phyloP scores from a whole-genome alignment of 805 yeast species.

The Yamadazyma philogaea region DNA sequence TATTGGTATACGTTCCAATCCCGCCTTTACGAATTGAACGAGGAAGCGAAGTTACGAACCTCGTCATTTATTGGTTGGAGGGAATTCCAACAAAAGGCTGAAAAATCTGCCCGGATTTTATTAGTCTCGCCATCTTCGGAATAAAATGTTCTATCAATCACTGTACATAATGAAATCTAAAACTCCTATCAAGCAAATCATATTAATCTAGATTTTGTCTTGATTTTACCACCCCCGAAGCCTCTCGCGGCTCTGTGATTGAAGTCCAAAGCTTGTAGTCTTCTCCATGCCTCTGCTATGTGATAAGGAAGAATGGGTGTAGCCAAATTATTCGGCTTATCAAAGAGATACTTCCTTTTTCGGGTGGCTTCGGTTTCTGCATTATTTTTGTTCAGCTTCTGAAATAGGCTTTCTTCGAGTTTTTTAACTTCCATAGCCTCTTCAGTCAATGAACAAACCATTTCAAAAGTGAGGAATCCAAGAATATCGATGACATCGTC shows the following conservation, averaged over 20 bases:
- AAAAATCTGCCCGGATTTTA: not conserved
- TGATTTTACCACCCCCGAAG: constrained; percentile 66
- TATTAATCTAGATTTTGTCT: constrained; percentile 51
- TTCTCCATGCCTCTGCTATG: constrained; percentile 86
- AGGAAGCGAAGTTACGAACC: constrained; percentile 18
- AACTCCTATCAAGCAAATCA: constrained; percentile 12
- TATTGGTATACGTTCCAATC: constrained; percentile 34
- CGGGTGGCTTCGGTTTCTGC: constrained; percentile 12
- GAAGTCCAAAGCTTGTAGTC: constrained; percentile 57
- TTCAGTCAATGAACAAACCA: constrained; percentile 92
- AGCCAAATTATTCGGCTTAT: constrained; percentile 82
- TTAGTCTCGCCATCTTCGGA: not conserved
- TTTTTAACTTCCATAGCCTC: constrained; percentile 80
- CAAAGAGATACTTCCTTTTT: constrained; percentile 61
- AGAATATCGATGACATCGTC: constrained; percentile 96
- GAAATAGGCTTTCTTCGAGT: constrained; percentile 54
- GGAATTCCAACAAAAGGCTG: constrained; percentile 23
- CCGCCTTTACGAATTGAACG: constrained; percentile 15
- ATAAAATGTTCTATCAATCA: not conserved
- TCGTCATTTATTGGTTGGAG: constrained; percentile 33
- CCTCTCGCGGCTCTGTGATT: constrained; percentile 63
- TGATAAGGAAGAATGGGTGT: constrained; percentile 77
- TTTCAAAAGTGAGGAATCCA: constrained; percentile 94
- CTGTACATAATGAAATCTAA: not conserved
- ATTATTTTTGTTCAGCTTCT: constrained; percentile 27